Conservation (phyloP, 2,329 filamentous ascomycete species). For the Penicillium occitanis region DNA sequence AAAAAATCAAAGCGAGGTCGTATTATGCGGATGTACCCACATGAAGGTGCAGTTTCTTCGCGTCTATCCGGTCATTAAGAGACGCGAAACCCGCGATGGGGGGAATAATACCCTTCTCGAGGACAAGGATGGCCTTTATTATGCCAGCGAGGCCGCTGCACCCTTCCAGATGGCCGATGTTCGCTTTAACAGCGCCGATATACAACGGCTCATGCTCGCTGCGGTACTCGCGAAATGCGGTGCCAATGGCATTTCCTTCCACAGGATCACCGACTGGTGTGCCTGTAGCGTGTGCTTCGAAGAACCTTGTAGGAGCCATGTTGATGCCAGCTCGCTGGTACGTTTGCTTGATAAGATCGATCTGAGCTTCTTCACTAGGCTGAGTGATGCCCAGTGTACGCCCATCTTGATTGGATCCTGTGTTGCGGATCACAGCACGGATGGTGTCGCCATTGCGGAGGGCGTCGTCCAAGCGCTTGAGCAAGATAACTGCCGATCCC, state of each 20-base stretch:
- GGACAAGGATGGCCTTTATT: background rate
- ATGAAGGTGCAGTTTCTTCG: background rate
- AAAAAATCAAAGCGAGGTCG: background rate
- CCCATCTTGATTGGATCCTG: constrained; percentile 32
- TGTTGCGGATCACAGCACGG: constrained; percentile 30
- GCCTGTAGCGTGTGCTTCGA: background rate
- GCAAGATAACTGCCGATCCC: constrained; percentile 42
- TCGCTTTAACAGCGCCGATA: background rate
- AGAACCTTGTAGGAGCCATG: background rate
- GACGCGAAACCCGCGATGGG: background rate
- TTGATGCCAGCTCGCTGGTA: background rate
- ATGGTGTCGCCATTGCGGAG: constrained; percentile 46
- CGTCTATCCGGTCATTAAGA: background rate
- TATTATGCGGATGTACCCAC: background rate
- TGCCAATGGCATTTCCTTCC: background rate
- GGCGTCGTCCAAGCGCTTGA: constrained; percentile 48
- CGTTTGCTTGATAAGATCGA: background rate
- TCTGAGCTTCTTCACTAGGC: background rate
- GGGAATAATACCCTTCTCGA: background rate
- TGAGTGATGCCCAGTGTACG: constrained; percentile 54
- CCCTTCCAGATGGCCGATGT: background rate
- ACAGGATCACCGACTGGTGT: background rate
- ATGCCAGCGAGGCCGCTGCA: background rate
- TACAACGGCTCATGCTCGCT: background rate
- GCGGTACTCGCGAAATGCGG: background rate